Evolutionary conservation across 495 filamentous ascomycete genomes (phyloP).

Genomic region (Amniculicola lignicola): DNA sequence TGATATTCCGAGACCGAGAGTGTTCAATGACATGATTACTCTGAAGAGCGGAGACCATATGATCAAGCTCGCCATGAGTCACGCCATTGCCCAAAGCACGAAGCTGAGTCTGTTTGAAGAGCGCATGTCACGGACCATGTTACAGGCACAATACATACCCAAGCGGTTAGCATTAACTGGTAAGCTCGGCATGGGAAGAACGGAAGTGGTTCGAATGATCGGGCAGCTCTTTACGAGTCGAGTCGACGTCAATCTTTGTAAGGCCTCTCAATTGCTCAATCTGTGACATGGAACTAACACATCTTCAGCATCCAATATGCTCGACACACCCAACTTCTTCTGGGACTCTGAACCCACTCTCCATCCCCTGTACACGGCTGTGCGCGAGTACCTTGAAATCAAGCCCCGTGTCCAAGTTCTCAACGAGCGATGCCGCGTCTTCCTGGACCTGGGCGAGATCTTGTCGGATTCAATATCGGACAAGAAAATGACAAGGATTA

Average conservation of each 20-base stretch:
- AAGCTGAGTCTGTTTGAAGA: constrained; percentile 97
- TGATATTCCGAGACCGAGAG: constrained; percentile 75
- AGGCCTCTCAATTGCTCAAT: constrained; percentile 36
- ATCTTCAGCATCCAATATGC: constrained; percentile 82
- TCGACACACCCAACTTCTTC: constrained; percentile 98
- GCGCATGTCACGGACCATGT: constrained; percentile 91
- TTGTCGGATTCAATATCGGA: constrained; percentile 88
- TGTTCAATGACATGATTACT: constrained; percentile 99
- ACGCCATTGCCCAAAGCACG: constrained; percentile 96
- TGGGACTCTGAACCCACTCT: constrained; percentile 96
- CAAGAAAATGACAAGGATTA: constrained; percentile 89
- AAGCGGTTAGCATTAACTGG: constrained; percentile 84
- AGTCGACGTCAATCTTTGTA: constrained; percentile 97
- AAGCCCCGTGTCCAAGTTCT: constrained; percentile 89
- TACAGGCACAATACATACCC: constrained; percentile 86
- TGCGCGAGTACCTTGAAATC: constrained; percentile 97
- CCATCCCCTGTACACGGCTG: constrained; percentile 88
- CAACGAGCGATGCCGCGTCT: constrained; percentile 94
- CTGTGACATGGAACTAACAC: background rate
- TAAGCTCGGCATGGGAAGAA: constrained; percentile 83
- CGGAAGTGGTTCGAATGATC: constrained; percentile 87
- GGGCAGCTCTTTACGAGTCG: constrained; percentile 87
- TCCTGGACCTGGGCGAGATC: constrained; percentile 94
- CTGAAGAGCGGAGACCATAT: constrained; percentile 92
- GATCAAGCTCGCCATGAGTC: constrained; percentile 96